Evolutionary conservation across 2,329 filamentous ascomycete genomes (phyloP).

Genomic region (Ophiocordyceps unilateralis): DNA sequence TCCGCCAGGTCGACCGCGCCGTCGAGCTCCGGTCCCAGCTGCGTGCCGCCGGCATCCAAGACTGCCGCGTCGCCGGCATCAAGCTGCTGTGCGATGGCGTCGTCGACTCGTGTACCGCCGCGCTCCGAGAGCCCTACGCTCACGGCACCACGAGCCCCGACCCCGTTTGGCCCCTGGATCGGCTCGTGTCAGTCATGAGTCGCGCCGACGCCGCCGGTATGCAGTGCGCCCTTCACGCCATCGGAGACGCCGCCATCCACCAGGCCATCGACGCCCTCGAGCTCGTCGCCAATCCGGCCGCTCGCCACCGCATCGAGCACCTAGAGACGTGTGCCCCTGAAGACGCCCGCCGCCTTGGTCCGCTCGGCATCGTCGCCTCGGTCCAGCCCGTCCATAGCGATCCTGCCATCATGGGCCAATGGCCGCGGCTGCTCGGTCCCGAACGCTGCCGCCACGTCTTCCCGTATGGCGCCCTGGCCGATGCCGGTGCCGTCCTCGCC

Average conservation of each 20-base stretch:
- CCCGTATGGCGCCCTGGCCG: slow-evolving; percentile 43
- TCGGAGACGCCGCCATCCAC: slow-evolving; percentile 41
- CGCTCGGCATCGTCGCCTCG: slow-evolving; percentile 41
- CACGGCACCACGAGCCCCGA: slow-evolving; percentile 25
- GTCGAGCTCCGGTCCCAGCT: slow-evolving; percentile 22
- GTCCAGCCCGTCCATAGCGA: slow-evolving; percentile 42
- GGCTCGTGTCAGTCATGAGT: slow-evolving; percentile 34
- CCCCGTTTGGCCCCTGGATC: slow-evolving; percentile 35
- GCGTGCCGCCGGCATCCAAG: slow-evolving; percentile 17
- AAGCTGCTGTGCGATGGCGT: slow-evolving; percentile 50
- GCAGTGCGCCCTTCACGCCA: slow-evolving; percentile 48
- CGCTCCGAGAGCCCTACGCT: slow-evolving; percentile 37
- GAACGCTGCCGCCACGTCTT: slow-evolving; percentile 40
- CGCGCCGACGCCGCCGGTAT: slow-evolving; percentile 34
- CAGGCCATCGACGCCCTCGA: slow-evolving; percentile 40
- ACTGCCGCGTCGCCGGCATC: slow-evolving; percentile 37
- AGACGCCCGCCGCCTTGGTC: slow-evolving; percentile 38
- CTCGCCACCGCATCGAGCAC: slow-evolving; percentile 47
- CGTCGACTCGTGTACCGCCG: slow-evolving; percentile 47
- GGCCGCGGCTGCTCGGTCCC: slow-evolving; percentile 38
- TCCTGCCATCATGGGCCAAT: slow-evolving; percentile 43
- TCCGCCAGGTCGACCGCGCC: slow-evolving; percentile 30
- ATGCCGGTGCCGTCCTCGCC: slow-evolving; percentile 34
- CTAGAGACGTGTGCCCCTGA: slow-evolving; percentile 37
- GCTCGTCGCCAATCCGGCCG: slow-evolving; percentile 20